phyloP scores from a whole-genome alignment of 176 grass and related monocot genomes.

The Triticum urartu region DNA sequence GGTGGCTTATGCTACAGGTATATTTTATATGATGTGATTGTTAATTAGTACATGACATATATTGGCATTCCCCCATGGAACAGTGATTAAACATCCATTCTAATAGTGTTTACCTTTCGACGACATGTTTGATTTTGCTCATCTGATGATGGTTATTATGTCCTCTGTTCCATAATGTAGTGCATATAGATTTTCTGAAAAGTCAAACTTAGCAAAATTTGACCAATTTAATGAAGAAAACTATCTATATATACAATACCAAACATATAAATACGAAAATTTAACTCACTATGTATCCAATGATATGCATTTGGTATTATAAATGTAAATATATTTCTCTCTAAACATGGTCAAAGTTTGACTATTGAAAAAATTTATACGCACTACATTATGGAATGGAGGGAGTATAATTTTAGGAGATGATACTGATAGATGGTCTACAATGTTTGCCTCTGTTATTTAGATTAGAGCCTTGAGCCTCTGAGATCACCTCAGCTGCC shows the following conservation, averaged over 20 bases:
- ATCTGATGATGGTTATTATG: not conserved
- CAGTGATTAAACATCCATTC: not conserved
- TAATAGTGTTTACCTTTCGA: not conserved
- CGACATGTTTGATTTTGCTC: not conserved
- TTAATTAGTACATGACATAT: not conserved
- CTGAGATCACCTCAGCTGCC: not conserved
- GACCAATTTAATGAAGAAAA: too few relatives aligned
- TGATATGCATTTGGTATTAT: too few relatives aligned
- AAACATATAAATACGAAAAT: too few relatives aligned
- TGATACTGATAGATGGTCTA: not conserved
- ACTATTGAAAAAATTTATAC: too few relatives aligned
- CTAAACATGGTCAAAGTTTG: too few relatives aligned
- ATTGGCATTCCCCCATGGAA: not conserved
- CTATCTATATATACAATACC: too few relatives aligned
- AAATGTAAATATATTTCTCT: too few relatives aligned
- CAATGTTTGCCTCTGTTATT: conserved; percentile 14
- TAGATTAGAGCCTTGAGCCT: not conserved
- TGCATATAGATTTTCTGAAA: too few relatives aligned
- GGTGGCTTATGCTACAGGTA: not conserved
- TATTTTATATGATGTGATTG: conserved; percentile 12
- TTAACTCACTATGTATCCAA: too few relatives aligned
- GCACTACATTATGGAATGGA: too few relatives aligned
- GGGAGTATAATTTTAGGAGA: conserved; percentile 3
- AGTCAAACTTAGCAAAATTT: too few relatives aligned
- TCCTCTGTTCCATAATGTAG: too few relatives aligned